Evolutionary conservation across 83 land plant species (phyloP).

Genomic region (Isoetes engelmannii): DNA sequence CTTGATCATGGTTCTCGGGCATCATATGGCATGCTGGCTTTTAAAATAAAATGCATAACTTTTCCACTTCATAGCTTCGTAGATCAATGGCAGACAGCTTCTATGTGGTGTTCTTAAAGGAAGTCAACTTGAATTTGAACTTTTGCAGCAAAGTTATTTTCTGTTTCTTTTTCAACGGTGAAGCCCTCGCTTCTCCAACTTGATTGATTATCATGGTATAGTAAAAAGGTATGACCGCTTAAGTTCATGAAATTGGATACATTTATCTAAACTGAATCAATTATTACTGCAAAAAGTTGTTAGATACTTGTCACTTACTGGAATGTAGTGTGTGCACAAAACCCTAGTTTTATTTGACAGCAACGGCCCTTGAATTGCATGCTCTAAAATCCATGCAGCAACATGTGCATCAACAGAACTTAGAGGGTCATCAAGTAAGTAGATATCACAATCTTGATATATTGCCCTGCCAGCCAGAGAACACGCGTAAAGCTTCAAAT

Average conservation of each 20-base stretch:
- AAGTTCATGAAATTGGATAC: neutral
- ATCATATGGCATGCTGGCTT: too few relatives aligned
- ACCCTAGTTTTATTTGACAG: conserved; percentile 53
- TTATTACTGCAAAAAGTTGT: neutral
- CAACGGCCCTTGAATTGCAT: conserved; percentile 57
- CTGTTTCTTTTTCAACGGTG: too few relatives aligned
- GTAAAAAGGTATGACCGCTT: too few relatives aligned
- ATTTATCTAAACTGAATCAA: neutral
- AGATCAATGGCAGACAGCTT: too few relatives aligned
- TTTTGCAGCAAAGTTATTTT: too few relatives aligned
- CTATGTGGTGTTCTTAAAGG: too few relatives aligned
- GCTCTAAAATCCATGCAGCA: conserved; percentile 51
- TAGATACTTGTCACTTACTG: conserved; percentile 31
- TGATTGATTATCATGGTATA: too few relatives aligned
- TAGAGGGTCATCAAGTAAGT: conserved; percentile 79
- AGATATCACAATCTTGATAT: conserved; percentile 62
- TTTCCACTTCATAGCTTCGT: too few relatives aligned
- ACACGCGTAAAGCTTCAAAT: neutral
- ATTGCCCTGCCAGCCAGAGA: conserved; percentile 51
- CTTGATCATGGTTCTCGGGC: too few relatives aligned
- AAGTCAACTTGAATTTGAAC: too few relatives aligned
- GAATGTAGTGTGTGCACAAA: conserved; percentile 68
- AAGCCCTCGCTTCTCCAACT: too few relatives aligned
- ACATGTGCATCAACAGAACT: conserved; percentile 96
- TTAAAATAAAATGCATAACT: too few relatives aligned